Evolutionary conservation across 192 early-diverging fungal genomes (phyloP).

Genomic region (Backusella westeae): DNA sequence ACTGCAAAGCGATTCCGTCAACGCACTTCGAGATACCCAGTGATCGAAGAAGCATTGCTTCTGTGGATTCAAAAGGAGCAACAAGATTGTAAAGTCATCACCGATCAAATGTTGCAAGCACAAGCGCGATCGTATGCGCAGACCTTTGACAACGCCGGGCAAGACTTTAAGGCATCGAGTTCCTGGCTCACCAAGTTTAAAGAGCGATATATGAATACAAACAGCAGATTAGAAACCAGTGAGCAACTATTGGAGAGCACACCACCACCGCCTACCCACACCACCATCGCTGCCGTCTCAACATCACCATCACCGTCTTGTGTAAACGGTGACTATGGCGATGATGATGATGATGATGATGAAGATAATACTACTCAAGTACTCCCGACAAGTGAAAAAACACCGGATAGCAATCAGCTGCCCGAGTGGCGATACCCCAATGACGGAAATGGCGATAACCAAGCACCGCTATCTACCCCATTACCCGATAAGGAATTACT

Average conservation of each 20-base stretch:
- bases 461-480: background rate
- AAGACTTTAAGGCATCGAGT: constrained; percentile 17
- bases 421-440: background rate
- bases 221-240: background rate
- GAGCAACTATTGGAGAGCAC: background rate
- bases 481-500: background rate
- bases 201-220: background rate
- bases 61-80: constrained; percentile 18
- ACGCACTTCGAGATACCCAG: constrained; percentile 11
- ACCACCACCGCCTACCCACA: background rate
- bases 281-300: background rate
- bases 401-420: background rate
- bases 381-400: background rate
- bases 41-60: constrained; percentile 11
- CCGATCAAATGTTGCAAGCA: constrained; percentile 19
- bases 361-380: too few species aligned
- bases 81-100: background rate
- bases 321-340: too few species aligned
- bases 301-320: background rate
- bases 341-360: too few species aligned
- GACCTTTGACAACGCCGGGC: background rate
- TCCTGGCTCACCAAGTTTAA: constrained; percentile 21
- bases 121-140: constrained; percentile 13
- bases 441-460: background rate
- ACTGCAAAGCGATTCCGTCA: constrained; percentile 17